A percentile compares a stretch with the other conserved stretches of the same genome.
Evolutionary conservation across 1,284 basidiomycete genomes (phyloP).

Genomic region (Cutaneotrichosporon curvatum): DNA sequence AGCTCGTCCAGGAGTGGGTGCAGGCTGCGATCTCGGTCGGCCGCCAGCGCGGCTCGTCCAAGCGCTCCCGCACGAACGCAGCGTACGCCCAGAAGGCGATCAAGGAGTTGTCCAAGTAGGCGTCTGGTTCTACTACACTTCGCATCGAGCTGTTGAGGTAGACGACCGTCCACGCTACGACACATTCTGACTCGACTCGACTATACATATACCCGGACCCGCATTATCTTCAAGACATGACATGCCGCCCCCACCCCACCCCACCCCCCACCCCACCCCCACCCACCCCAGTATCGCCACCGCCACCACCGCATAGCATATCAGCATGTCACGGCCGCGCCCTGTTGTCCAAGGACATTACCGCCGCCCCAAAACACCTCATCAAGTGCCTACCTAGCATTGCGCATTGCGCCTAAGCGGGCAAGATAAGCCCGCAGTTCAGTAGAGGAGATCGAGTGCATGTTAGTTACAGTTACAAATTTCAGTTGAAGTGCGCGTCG

Average conservation of each 20-base stretch:
- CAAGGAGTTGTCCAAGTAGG: slow-evolving; percentile 28
- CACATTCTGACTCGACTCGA: not conserved
- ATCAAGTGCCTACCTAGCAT: slow-evolving; percentile 20
- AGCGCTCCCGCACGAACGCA: slow-evolving; percentile 50
- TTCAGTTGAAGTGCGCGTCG: too few relatives aligned
- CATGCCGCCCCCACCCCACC: not conserved
- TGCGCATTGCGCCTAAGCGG: slow-evolving; percentile 9
- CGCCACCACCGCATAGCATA: slow-evolving; percentile 9
- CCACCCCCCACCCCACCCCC: slow-evolving; percentile 5
- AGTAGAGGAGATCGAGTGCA: slow-evolving; percentile 15
- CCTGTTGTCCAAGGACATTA: slow-evolving; percentile 43
- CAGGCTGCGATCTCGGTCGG: slow-evolving; percentile 62
- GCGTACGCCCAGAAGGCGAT: slow-evolving; percentile 52
- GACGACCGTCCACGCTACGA: not conserved
- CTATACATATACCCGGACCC: not conserved
- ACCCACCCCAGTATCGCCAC: too few relatives aligned
- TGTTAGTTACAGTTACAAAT: slow-evolving; percentile 6
- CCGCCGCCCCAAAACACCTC: slow-evolving; percentile 26
- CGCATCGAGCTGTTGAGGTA: not conserved
- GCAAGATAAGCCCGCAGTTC: not conserved
- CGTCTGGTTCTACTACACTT: too few relatives aligned
- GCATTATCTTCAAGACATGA: slow-evolving; percentile 9
- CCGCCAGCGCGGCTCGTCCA: slow-evolving; percentile 48
- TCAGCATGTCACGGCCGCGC: slow-evolving; percentile 34
- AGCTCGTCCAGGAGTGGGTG: slow-evolving; percentile 76